A percentile compares a stretch with the other conserved stretches of the same genome.
Evolutionary conservation across 2,329 filamentous ascomycete species (phyloP).

Genomic region (Sodiomyces alkalinus): DNA sequence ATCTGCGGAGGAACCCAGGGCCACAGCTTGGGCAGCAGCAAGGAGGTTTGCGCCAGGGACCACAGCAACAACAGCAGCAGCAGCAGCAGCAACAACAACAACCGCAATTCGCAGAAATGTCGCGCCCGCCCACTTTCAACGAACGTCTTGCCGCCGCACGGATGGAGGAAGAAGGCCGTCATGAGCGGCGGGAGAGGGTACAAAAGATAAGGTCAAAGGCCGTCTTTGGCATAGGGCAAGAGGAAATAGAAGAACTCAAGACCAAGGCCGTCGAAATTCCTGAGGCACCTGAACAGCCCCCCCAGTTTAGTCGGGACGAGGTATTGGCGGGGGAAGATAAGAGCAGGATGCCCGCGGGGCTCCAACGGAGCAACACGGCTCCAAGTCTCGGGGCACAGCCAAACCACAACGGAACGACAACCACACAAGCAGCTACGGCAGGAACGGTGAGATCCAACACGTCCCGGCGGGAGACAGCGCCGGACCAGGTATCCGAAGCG

Average conservation of each 20-base stretch:
- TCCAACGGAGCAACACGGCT: conserved; percentile 28
- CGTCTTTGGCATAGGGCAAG: conserved; percentile 40
- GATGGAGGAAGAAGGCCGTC: conserved; percentile 33
- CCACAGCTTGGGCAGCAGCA: conserved; percentile 13
- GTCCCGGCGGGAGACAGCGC: too few species aligned
- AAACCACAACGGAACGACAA: conserved; percentile 8
- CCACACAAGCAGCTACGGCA: conserved; percentile 3
- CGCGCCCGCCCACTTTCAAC: conserved; percentile 52
- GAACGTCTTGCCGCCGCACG: conserved; percentile 67
- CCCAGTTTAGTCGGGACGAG: conserved; percentile 49
- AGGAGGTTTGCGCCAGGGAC: too few species aligned
- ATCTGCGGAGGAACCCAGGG: conserved; percentile 20
- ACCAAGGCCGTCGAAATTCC: conserved; percentile 39
- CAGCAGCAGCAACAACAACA: conserved; percentile 7
- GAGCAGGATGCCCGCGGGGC: conserved; percentile 10
- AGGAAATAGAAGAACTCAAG: conserved; percentile 47
- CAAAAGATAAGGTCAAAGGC: conserved; percentile 36
- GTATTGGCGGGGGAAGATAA: conserved; percentile 23
- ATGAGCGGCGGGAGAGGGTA: conserved; percentile 36
- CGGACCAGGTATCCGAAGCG: conserved; percentile 22
- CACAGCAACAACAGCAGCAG: not conserved
- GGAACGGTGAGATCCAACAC: conserved; percentile 7
- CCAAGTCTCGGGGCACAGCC: conserved; percentile 15
- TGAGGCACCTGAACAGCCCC: conserved; percentile 28
- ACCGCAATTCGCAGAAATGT: conserved; percentile 15